Evolutionary conservation across 345 rosid species (phyloP).

Genomic region (Eucalyptus decipiens): DNA sequence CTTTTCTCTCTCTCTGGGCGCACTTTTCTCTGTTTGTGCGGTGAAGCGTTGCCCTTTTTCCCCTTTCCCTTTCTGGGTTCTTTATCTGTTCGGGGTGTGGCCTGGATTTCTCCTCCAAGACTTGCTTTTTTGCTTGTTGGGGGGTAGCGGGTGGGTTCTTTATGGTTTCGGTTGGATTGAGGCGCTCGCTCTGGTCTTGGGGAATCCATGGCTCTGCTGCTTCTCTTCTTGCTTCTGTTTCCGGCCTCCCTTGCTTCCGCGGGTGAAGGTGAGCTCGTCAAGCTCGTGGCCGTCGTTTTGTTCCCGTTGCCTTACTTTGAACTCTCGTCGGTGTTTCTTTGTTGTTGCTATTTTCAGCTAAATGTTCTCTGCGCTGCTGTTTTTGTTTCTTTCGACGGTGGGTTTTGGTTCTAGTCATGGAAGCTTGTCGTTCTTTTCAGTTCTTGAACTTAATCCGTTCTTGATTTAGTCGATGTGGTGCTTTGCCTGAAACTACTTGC

Average conservation of each 20-base stretch:
- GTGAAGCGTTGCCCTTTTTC: neutral
- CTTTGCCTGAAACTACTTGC: neutral
- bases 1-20: neutral
- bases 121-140: neutral
- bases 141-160: neutral
- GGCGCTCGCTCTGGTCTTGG: neutral
- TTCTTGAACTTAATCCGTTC: neutral
- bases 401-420: neutral
- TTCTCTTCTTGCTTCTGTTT: conserved; percentile 8
- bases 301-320: neutral
- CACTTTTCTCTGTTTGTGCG: neutral
- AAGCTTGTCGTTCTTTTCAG: neutral
- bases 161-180: conserved; percentile 12
- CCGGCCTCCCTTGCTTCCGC: conserved; percentile 20
- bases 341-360: neutral
- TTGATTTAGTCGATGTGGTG: neutral
- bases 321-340: neutral
- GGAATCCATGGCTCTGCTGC: conserved; percentile 12
- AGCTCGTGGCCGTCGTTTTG: neutral
- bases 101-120: neutral
- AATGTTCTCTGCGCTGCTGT: neutral
- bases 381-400: neutral
- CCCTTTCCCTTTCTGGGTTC: neutral
- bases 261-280: conserved; percentile 19
- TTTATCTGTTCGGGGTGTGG: neutral